Conservation (phyloP, 495 filamentous ascomycete species). For the Penicillium atrosanguineum region DNA sequence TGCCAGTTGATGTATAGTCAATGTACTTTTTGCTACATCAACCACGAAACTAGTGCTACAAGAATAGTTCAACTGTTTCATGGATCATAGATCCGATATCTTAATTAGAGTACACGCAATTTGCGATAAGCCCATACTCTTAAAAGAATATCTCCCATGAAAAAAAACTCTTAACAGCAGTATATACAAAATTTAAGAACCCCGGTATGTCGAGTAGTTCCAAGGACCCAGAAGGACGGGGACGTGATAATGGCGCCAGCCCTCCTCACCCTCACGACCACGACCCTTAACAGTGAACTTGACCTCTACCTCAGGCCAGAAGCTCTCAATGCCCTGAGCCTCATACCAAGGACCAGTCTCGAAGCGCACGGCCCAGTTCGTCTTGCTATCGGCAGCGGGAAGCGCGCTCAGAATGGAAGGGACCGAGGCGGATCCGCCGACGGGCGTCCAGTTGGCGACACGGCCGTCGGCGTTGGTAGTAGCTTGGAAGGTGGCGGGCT, state of each 20-base stretch:
- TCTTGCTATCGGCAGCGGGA: conserved; percentile 39
- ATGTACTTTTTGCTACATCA: not conserved
- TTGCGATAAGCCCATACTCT: too few relatives aligned
- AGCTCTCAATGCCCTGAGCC: conserved; percentile 64
- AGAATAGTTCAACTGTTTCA: not conserved
- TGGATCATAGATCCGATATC: not conserved
- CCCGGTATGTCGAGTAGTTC: conserved; percentile 92
- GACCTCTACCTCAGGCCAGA: conserved; percentile 90
- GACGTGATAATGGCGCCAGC: conserved; percentile 84
- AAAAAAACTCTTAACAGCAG: not conserved
- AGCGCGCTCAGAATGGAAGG: conserved; percentile 47
- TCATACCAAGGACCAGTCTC: conserved; percentile 77
- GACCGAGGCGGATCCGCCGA: conserved; percentile 44
- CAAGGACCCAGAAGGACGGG: conserved; percentile 86
- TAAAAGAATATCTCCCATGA: too few relatives aligned
- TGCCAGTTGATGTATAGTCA: conserved; percentile 15
- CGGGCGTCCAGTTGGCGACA: conserved; percentile 71
- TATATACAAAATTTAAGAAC: conserved; percentile 38
- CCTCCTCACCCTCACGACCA: conserved; percentile 54
- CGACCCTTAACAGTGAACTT: conserved; percentile 69
- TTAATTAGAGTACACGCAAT: too few relatives aligned
- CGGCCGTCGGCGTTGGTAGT: conserved; percentile 85
- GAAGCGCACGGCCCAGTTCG: conserved; percentile 72
- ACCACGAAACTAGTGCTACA: not conserved
- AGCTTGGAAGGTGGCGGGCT: conserved; percentile 54